phyloP scores from a whole-genome alignment of 306 rosid species.

The Casuarina glauca region DNA sequence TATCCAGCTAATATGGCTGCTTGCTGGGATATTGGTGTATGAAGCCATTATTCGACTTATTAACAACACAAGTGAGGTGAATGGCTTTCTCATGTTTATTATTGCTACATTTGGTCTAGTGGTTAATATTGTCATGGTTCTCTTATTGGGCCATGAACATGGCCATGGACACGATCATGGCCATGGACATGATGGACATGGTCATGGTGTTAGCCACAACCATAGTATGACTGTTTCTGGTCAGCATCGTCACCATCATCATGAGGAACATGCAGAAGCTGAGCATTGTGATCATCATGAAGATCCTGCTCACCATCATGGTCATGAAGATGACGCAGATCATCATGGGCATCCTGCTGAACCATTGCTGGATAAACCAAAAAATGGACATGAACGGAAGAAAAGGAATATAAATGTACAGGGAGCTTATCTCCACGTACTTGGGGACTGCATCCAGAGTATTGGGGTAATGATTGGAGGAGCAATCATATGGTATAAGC shows the following conservation, averaged over 20 bases:
- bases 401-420: slow-evolving; percentile 58
- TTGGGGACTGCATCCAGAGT: slow-evolving; percentile 75
- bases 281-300: slow-evolving; percentile 22
- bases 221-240: slow-evolving; percentile 49
- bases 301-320: slow-evolving; percentile 21
- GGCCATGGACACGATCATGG: slow-evolving; percentile 45
- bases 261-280: slow-evolving; percentile 18
- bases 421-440: slow-evolving; percentile 84
- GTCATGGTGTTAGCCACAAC: slow-evolving; percentile 40
- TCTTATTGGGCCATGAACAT: slow-evolving; percentile 73
- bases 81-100: slow-evolving; percentile 66
- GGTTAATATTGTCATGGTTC: slow-evolving; percentile 68
- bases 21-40: slow-evolving; percentile 70
- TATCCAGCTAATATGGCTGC: slow-evolving; percentile 75
- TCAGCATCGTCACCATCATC: slow-evolving; percentile 36
- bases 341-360: slow-evolving; percentile 28
- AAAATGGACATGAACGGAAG: slow-evolving; percentile 38
- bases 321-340: slow-evolving; percentile 30
- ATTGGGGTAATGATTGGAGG: slow-evolving; percentile 84
- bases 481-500: slow-evolving; percentile 69
- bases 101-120: slow-evolving; percentile 67
- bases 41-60: slow-evolving; percentile 70
- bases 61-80: slow-evolving; percentile 38
- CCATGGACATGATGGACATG: slow-evolving; percentile 15
- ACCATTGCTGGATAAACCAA: slow-evolving; percentile 51